Evolutionary conservation across 176 grass and related monocot genomes (phyloP).

Genomic region (Thinopyrum elongatum): DNA sequence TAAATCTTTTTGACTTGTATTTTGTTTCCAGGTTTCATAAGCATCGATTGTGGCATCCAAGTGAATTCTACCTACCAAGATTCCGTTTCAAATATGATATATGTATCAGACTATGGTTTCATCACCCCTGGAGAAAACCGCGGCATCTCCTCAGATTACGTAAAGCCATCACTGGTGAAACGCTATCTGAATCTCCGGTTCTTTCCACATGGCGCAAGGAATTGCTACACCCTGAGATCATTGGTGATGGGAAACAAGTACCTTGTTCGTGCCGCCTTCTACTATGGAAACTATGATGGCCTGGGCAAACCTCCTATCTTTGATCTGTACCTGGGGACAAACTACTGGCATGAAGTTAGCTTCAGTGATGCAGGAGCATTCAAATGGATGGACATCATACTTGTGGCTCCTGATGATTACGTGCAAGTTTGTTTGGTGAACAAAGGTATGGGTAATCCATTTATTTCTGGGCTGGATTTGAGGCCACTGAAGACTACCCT

Average conservation of each 20-base stretch:
- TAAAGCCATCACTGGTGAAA: neutral
- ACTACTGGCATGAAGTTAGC: conserved; percentile 32
- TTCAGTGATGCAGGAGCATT: neutral
- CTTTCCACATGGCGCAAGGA: conserved; percentile 36
- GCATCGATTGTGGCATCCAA: conserved; percentile 52
- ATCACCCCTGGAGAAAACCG: conserved; percentile 44
- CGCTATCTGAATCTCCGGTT: conserved; percentile 16
- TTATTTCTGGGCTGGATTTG: conserved; percentile 51
- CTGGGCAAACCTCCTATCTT: conserved; percentile 39
- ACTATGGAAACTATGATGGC: conserved; percentile 58
- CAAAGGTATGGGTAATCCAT: conserved; percentile 41
- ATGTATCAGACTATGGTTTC: conserved; percentile 56
- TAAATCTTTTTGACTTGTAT: neutral
- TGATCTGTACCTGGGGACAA: conserved; percentile 54
- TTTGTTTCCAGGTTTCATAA: conserved; percentile 61
- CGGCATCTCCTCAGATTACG: conserved; percentile 35
- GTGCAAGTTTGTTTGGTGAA: conserved; percentile 56
- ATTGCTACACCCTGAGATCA: conserved; percentile 61
- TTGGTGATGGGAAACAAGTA: conserved; percentile 45
- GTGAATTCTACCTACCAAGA: conserved; percentile 28
- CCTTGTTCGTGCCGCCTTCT: conserved; percentile 44
- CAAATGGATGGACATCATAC: conserved; percentile 43
- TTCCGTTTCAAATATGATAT: conserved; percentile 18
- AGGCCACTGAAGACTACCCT: conserved; percentile 34
- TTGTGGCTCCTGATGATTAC: conserved; percentile 34